Evolutionary conservation across 129 eudicot species (phyloP), one percentile per base, ranked within the genome.

Genomic region (Chrysanthemum seticuspe): DNA sequence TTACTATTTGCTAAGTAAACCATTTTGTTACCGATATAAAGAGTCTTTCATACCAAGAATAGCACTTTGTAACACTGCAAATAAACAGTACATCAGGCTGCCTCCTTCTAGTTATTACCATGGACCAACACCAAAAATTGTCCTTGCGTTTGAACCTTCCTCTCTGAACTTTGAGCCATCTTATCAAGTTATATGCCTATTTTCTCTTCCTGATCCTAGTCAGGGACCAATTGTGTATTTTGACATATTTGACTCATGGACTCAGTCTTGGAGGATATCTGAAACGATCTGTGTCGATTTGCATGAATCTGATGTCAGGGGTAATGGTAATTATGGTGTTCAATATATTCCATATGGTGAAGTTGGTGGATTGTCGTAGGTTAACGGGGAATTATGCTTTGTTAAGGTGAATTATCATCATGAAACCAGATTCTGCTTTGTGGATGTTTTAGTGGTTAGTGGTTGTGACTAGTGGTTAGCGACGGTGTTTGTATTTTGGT

Each of bases 141-240:
- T 81, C 6, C 88, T 88, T 31, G 83, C 72, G 2, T 85, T 81
- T 74, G 91, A 88, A 67, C 95, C 95, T n/a, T 72, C 85, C 50
- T 45, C 36, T 13, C 75, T 78, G 25, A 74, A 83, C 58, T 75
- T 81, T n/a, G 82, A 31, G 21, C 78, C 90, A 1, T 16, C 50
- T 57, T 88, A 76, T 74, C 74, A 81, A 48, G 70, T 86, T 6
- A 62, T 88, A 25, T 83, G 87, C 74, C 81, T 84, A 16, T 74
- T 78, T 16, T 69, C 84, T 19, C 47, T 83, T 10, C 80, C 83
- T n/a, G 59, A 56, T 14, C 80, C 75, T 36, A 19, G 6, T 66
- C 73, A 36, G 19, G 68, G 40, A 49, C 75, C 69, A n/a, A 7
- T 76, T 25, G 61, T 78, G 29, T 57, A 67, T 40, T 83, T 85